Base-by-base conservation (phyloP, 192 early-diverging fungal species). In the Coemansia sp. region DNA sequence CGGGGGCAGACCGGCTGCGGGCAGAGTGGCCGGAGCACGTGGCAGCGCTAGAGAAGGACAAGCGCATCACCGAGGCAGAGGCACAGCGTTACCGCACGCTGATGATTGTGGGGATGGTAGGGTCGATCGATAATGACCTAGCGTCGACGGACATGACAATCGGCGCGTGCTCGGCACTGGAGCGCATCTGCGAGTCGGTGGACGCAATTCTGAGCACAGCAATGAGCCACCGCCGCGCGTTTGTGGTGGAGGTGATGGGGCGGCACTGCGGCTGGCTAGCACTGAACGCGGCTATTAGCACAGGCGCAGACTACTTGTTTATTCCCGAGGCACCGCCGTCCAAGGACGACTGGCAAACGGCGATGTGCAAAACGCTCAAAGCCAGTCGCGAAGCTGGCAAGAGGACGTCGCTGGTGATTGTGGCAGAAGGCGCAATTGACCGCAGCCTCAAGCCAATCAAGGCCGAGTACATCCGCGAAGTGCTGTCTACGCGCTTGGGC, bases 181-280 rank as follows among this genome's bases (percentile, higher is more conserved):
- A 94, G 66, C 88, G 96, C 36, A 96, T 98, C 69, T 98, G 96
- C 78, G 96, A 98, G 70, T 87, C 89, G 39, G 89, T 98, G 2
- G 96, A 98, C 71, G 90, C 93, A 0, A 92, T 98, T 50, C 87
- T 89, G 1, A 92, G 92, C 39, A 98, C 96, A 3, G 96, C 96
- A 0, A 85, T 88, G 42, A 94, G 93, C 72, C 96, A 98, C 73
- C 92, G 93, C 59, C 91, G 96, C 55, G 96, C 96, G 7, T 98
- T 98, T 71, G 93, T 98, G 11, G 88, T 98, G 33, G 96, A 98
- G 67, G 96, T 98, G 32, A 98, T 98, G 96, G 96, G 95, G 9
- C 88, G 96, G 50, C 93, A 97, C 70, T 98, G 96, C 72, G 96
- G 96, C 20, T 98, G 96, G 96, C 76, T 94, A 31, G 93, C 91